A percentile compares a stretch with the other conserved stretches of the same genome.
phyloP scores from a whole-genome alignment of 2,329 filamentous ascomycete species.

The Microdochium nivale region DNA sequence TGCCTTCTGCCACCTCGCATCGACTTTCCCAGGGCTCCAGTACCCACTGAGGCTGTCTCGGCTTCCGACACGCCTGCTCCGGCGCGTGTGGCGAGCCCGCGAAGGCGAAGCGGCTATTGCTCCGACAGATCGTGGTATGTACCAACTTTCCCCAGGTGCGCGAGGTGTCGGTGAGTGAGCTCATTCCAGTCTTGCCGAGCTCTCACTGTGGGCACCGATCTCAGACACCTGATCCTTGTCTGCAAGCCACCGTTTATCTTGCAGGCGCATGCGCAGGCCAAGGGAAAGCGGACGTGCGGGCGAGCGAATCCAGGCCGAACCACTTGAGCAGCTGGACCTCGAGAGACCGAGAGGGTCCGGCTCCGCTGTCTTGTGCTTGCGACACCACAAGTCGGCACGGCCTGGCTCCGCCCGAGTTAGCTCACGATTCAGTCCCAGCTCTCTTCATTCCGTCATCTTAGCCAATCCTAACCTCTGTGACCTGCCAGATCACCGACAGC shows the following conservation, averaged over 20 bases:
- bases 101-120: no score
- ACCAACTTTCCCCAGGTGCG: no score
- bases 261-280: no score
- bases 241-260: neutral
- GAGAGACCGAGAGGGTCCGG: no score
- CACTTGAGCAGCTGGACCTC: no score
- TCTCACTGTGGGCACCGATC: neutral
- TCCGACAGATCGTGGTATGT: no score
- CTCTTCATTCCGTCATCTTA: neutral
- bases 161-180: neutral
- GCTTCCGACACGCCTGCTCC: neutral
- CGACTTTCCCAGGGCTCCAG: neutral
- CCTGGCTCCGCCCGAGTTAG: neutral
- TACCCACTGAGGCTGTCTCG: neutral
- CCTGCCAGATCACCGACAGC: neutral
- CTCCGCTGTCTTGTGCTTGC: neutral
- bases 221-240: neutral
- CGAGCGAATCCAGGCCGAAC: neutral
- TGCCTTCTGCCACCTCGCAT: neutral
- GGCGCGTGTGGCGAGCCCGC: no score
- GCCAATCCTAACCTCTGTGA: neutral
- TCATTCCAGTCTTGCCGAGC: neutral
- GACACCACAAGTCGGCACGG: neutral
- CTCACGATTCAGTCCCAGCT: neutral
- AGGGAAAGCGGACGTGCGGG: neutral